Base-by-base conservation (phyloP, 2,329 filamentous ascomycete species). In the Cladophialophora exuberans region DNA sequence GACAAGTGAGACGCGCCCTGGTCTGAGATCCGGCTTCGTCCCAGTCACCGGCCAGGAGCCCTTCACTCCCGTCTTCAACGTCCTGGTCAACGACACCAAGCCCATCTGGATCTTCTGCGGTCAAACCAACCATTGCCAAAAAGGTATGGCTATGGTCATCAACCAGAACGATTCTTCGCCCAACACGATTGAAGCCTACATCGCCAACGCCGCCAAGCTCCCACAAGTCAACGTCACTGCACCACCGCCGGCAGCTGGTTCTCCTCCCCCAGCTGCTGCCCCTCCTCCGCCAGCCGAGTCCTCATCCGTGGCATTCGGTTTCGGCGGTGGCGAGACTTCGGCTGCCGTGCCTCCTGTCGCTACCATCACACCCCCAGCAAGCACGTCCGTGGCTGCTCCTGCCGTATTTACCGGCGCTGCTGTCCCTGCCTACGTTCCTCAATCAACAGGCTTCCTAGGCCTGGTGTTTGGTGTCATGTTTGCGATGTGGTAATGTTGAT, bases 61-160 rank as follows among this genome's bases (percentile, higher is more conserved):
- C 63, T 72, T 76, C 69, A 79, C 84, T 57, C 83, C 87, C 23
- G 85, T 85, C 50, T 94, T 85, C 73, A 90, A 86, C 55, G 76
- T 93, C 66, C 79, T 79, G 69, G 75, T 94, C 70, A 86, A 85
- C 66, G 78, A 84, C 70, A 82, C 79, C 39, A 86, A 80, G 52
- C 89, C 89, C 25, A 77, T 92, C 62, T 94, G 89, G 88, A 75
- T 89, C 62, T 93, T 87, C 79, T 93, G 89, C 74, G 84, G 83
- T 25, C 86, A 90, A 71, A 84, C 70, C 41, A 82, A 79, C 66
- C 89, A 94, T 75, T 94, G 89, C 72, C 82, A 90, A 71, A 74
- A 69, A 43, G 87, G 87, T 59, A 91, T 91, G 86, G 79, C 81
- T 54, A 86, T 89, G 76, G 87, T 89, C 26, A 85, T 91, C 68